Evolutionary conservation across 2,329 filamentous ascomycete genomes (phyloP), one percentile per base, ranked within the genome.

Genomic region (Venturia nashicola): DNA sequence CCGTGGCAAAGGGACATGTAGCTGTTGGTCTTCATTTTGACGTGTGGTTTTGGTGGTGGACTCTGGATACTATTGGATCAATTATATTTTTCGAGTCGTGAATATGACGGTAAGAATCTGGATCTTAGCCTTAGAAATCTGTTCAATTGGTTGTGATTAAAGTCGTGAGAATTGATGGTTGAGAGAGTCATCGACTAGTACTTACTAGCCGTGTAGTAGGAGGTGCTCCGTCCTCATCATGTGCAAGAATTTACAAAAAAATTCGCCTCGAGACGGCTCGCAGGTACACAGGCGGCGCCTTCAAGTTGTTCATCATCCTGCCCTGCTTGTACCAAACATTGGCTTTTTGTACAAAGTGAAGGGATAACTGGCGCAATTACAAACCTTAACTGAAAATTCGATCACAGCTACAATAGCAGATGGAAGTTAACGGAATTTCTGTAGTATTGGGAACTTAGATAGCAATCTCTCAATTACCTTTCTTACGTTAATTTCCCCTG

Each of bases 1-100:
- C 80, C 76, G 60, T 82, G 75, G 74, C 80, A 82, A 34, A 80
- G 74, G 65, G 73, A 77, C 61, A 82, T 74, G 67, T 80, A 81
- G 63, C 74, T 74, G 67, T 82, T 77, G 67, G 75, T 77, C 74
- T 75, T 77, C 76, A 78, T 77, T 63, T 40, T 57, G 44, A 23
- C 11, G 14, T 16, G 12, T 62, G 36, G 3, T 60, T 32, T 57
- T 16, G n/a, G 32, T 16, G n/a, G 32, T 43, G 18, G n/a, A 27
- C 20, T 42, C 11, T 36, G 42, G 18, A 18, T 14, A 18, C 27
- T 7, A n/a, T 11, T 48, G 44, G 18, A 46, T 16, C 16, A 6
- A 20, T 20, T 18, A 46, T 3, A n/a, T 46, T 7, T 46, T 8
- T n/a, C 9, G 16, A 46, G 3, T 20, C 20, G 18, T 18, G n/a